A percentile compares a stretch with the other conserved stretches of the same genome.
phyloP scores from a whole-genome alignment of 2,329 filamentous ascomycete genomes.

The Aspergillus transmontanensis region DNA sequence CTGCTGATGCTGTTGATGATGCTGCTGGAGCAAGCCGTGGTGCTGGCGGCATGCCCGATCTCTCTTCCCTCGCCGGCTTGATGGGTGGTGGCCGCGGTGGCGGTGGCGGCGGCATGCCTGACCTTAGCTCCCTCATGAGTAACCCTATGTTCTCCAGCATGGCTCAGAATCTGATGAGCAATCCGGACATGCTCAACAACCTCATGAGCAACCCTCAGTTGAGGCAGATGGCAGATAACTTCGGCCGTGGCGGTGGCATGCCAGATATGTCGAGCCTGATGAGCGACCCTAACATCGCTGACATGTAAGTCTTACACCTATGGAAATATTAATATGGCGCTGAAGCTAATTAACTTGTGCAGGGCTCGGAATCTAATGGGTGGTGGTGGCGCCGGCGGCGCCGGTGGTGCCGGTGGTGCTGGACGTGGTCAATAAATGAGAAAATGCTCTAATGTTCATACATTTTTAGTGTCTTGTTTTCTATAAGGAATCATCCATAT shows the following conservation, averaged over 20 bases:
- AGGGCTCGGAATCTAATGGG: constrained; percentile 72
- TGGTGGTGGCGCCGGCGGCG: constrained; percentile 42
- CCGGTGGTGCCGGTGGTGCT: constrained; percentile 28
- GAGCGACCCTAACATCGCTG: constrained; percentile 87
- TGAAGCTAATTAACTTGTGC: constrained; percentile 18
- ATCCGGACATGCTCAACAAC: constrained; percentile 88
- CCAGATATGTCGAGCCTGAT: constrained; percentile 84
- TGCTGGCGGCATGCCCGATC: constrained; percentile 67
- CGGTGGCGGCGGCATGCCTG: constrained; percentile 74
- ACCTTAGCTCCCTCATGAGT: constrained; percentile 84
- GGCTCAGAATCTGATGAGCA: constrained; percentile 97
- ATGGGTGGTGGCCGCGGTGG: constrained; percentile 64
- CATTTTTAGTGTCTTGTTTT: neutral
- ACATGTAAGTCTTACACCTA: constrained; percentile 70
- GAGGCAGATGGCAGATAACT: constrained; percentile 81
- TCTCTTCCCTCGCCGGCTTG: constrained; percentile 72
- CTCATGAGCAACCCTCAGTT: constrained; percentile 93
- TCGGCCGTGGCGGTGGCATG: constrained; percentile 77
- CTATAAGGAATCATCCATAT: neutral
- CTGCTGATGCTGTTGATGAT: constrained; percentile 56
- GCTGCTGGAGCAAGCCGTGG: constrained; percentile 48
- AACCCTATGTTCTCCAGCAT: constrained; percentile 98
- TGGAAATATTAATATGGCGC: neutral
- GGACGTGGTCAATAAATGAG: constrained; percentile 32
- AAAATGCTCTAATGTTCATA: neutral